These are phyloP conservation scores for Sclerotinia minor DNA, from an alignment of 2,329 filamentous ascomycete genomes.

Conservation along the genomic window DNA sequence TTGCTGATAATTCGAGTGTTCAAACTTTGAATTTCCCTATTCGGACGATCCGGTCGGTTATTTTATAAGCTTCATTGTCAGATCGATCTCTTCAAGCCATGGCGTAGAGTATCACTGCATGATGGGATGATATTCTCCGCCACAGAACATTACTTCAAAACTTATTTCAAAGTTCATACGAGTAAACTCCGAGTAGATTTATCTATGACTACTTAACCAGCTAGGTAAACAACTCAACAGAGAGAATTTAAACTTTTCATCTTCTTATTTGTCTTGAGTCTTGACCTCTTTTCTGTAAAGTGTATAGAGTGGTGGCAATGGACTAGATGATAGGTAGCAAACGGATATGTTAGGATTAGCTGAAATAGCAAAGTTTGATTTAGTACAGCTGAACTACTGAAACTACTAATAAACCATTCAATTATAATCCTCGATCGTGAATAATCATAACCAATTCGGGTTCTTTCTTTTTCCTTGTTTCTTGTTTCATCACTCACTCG, in stretches of 20 bases:
- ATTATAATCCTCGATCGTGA: not conserved
- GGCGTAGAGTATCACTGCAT: slow-evolving; percentile 5
- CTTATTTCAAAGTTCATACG: too few relatives aligned
- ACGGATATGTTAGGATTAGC: not conserved
- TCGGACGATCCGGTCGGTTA: not conserved
- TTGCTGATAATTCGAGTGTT: not conserved
- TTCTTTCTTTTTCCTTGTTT: too few relatives aligned
- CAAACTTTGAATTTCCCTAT: too few relatives aligned
- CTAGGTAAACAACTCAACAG: too few relatives aligned
- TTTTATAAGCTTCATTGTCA: not conserved
- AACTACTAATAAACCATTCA: not conserved
- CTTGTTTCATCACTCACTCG: not conserved
- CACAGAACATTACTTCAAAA: too few relatives aligned
- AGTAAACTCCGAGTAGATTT: not conserved
- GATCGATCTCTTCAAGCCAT: not conserved
- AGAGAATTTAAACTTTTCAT: too few relatives aligned
- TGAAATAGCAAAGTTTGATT: too few relatives aligned
- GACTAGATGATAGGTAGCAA: not conserved
- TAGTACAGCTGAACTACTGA: not conserved
- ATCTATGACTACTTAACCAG: too few relatives aligned
- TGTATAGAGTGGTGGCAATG: not conserved
- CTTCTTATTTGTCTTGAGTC: too few relatives aligned
- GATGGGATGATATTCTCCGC: not conserved
- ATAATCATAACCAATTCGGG: not conserved
- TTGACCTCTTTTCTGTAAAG: not conserved